Evolutionary conservation across 192 early-diverging fungal genomes (phyloP).

Genomic region (Coemansia sp.): DNA sequence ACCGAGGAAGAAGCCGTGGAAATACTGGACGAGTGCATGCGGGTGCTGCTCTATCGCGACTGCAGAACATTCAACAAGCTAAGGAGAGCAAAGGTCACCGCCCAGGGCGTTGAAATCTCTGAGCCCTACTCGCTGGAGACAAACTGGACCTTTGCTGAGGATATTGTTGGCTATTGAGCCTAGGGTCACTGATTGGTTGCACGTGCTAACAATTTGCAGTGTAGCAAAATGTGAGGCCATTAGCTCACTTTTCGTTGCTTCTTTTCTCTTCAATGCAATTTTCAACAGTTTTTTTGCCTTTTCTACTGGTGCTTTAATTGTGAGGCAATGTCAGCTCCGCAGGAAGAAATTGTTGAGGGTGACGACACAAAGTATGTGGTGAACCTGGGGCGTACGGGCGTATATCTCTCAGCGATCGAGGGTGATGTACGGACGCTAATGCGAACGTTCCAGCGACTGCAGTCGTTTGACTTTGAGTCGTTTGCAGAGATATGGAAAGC

Average conservation of each 20-base stretch:
- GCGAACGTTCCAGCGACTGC: slow-evolving; percentile 53
- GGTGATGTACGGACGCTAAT: slow-evolving; percentile 53
- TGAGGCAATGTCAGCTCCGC: slow-evolving; percentile 6
- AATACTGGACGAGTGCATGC: slow-evolving; percentile 85
- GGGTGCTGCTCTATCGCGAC: slow-evolving; percentile 93
- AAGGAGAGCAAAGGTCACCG: slow-evolving; percentile 88
- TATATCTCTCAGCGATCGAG: slow-evolving; percentile 50
- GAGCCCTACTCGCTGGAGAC: slow-evolving; percentile 84
- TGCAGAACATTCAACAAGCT: slow-evolving; percentile 90
- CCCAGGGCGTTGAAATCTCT: slow-evolving; percentile 75
- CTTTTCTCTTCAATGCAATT: background rate
- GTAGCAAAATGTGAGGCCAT: no score
- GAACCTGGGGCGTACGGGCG: slow-evolving; percentile 52
- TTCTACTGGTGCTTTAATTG: background rate
- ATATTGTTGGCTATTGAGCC: slow-evolving; percentile 70
- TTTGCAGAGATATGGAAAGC: slow-evolving; percentile 58
- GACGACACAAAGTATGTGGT: slow-evolving; percentile 50
- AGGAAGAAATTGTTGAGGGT: slow-evolving; percentile 29
- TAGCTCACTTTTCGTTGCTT: background rate
- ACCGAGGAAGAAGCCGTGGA: slow-evolving; percentile 86
- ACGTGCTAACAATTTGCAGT: no score
- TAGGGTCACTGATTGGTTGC: slow-evolving; percentile 19
- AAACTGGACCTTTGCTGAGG: slow-evolving; percentile 90
- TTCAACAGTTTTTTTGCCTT: background rate
- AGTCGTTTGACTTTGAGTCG: slow-evolving; percentile 49